Percentiles rank a stretch among this genome's conserved stretches.
These are phyloP conservation scores for Jatropha multifida DNA, from an alignment of 441 rosid genomes.

Conservation along the genomic window DNA sequence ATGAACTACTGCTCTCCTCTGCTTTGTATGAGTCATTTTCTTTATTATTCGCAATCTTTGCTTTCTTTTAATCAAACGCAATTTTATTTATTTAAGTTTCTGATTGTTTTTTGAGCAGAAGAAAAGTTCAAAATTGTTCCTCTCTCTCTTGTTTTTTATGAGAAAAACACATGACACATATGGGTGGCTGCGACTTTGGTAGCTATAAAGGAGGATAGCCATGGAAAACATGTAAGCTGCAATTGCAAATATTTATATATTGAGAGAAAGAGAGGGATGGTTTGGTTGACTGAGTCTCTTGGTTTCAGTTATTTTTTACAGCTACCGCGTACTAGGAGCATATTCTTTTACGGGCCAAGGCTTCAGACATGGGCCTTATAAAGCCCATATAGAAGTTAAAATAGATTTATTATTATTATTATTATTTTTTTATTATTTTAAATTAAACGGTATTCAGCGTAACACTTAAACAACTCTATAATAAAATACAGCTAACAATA, in stretches of 20 bases:
- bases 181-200: not conserved
- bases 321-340: too few relatives aligned
- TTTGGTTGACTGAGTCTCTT: constrained; percentile 30
- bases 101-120: not conserved
- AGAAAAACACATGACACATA: not conserved
- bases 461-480: too few relatives aligned
- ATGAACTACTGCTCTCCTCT: constrained; percentile 30
- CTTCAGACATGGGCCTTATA: too few relatives aligned
- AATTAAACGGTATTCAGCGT: too few relatives aligned
- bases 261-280: constrained; percentile 2
- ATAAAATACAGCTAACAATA: too few relatives aligned
- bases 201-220: constrained; percentile 49
- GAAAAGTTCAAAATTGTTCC: not conserved
- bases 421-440: too few relatives aligned
- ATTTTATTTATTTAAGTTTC: not conserved
- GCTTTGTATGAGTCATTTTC: constrained; percentile 36
- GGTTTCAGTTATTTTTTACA: not conserved
- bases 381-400: too few relatives aligned
- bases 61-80: constrained; percentile 3
- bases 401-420: too few relatives aligned
- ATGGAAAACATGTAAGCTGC: constrained; percentile 18
- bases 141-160: constrained; percentile 7
- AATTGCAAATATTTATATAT: not conserved
- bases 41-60: constrained; percentile 41
- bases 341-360: too few relatives aligned